Conservation (phyloP, 1,284 basidiomycete species). For the Sporisorium sorghi region DNA sequence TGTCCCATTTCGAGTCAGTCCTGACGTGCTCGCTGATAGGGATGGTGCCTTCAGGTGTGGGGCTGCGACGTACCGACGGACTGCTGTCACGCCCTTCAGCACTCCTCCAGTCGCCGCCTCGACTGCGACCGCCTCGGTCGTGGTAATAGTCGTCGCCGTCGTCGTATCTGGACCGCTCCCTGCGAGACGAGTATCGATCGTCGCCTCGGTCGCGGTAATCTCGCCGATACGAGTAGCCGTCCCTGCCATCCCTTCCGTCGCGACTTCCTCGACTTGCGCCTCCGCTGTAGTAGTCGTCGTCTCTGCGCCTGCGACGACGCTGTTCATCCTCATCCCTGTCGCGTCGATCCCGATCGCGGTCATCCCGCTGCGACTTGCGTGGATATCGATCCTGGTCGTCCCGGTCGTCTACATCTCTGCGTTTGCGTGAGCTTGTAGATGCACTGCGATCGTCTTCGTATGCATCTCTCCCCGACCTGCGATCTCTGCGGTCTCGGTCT, state of each 20-base stretch:
- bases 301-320: slow-evolving; percentile 43
- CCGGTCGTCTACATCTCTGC: slow-evolving; percentile 38
- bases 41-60: slow-evolving; percentile 86
- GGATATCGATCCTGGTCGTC: slow-evolving; percentile 45
- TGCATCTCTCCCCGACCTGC: slow-evolving; percentile 33
- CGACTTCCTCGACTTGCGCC: slow-evolving; percentile 21
- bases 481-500: slow-evolving; percentile 37
- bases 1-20: slow-evolving; percentile 93
- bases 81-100: slow-evolving; percentile 69
- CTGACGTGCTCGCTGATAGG: slow-evolving; percentile 86
- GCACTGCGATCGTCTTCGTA: slow-evolving; percentile 34
- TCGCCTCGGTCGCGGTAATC: slow-evolving; percentile 35
- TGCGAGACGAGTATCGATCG: slow-evolving; percentile 34
- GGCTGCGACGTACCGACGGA: slow-evolving; percentile 82
- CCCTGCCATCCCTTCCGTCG: slow-evolving; percentile 22
- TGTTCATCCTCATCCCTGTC: slow-evolving; percentile 58
- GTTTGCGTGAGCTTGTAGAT: slow-evolving; percentile 26
- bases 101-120: slow-evolving; percentile 69
- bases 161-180: slow-evolving; percentile 40
- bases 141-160: slow-evolving; percentile 49
- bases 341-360: slow-evolving; percentile 39
- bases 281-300: slow-evolving; percentile 50
- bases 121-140: slow-evolving; percentile 71
- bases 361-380: slow-evolving; percentile 38
- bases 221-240: slow-evolving; percentile 18